These are phyloP conservation scores for Alternaria incomplexa DNA, from an alignment of 2,329 filamentous ascomycete species.

Conservation along the genomic window DNA sequence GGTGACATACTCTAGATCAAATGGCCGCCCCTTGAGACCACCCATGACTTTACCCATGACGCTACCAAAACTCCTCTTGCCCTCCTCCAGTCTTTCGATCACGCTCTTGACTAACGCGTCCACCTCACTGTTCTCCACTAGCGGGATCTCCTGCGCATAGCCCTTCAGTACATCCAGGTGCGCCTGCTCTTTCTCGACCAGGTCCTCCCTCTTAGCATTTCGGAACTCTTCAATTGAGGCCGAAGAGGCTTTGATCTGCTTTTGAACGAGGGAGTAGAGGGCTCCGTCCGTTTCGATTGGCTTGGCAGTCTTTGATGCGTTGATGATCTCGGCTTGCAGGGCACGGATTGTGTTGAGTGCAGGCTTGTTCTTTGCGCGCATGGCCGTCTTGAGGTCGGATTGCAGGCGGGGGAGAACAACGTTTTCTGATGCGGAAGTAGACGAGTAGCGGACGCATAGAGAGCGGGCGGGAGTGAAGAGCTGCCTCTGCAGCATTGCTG, in stretches of 20 bases:
- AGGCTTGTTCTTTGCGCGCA: constrained; percentile 58
- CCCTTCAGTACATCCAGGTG: constrained; percentile 71
- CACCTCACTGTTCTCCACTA: constrained; percentile 65
- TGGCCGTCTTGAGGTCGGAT: constrained; percentile 55
- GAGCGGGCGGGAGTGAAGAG: constrained; percentile 18
- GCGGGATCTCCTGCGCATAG: constrained; percentile 67
- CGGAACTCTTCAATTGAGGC: constrained; percentile 70
- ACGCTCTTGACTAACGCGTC: constrained; percentile 59
- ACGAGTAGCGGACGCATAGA: constrained; percentile 30
- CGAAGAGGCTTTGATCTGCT: constrained; percentile 63
- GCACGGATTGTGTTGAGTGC: constrained; percentile 72
- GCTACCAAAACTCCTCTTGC: constrained; percentile 62
- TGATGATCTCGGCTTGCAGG: constrained; percentile 73
- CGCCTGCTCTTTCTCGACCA: constrained; percentile 72
- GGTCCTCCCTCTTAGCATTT: constrained; percentile 67
- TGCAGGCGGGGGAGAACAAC: constrained; percentile 53
- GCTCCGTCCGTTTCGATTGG: constrained; percentile 75
- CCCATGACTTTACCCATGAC: constrained; percentile 65
- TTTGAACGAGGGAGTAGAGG: constrained; percentile 71
- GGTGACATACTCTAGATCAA: constrained; percentile 67
- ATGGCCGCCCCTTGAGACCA: constrained; percentile 67
- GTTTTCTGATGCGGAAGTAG: constrained; percentile 18
- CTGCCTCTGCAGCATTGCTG: constrained; percentile 21
- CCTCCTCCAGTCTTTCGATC: constrained; percentile 59
- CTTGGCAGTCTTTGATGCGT: constrained; percentile 73